These are phyloP conservation scores for Solanum neorickii DNA, from an alignment of 257 asterid genomes.

Conservation along the genomic window DNA sequence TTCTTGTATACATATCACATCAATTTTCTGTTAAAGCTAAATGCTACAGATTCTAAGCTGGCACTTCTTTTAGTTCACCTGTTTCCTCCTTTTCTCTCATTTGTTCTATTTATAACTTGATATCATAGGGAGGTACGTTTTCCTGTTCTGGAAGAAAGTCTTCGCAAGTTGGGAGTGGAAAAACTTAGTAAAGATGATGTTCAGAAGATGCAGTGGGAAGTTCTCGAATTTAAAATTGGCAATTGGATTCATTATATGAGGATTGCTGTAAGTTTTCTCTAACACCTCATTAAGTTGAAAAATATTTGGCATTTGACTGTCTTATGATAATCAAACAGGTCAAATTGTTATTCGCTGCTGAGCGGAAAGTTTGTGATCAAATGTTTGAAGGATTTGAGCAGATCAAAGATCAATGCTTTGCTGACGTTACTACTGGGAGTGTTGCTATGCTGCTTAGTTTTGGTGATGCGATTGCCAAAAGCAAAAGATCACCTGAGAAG, in stretches of 20 bases:
- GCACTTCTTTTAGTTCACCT: not conserved
- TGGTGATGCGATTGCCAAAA: constrained; percentile 97
- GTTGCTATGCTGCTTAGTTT: constrained; percentile 91
- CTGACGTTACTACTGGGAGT: constrained; percentile 85
- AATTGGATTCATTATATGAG: constrained; percentile 99
- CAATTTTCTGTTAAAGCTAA: not conserved
- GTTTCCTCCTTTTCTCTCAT: not conserved
- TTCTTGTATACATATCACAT: not conserved
- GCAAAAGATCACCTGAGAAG: constrained; percentile 99
- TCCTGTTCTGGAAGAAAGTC: constrained; percentile 88
- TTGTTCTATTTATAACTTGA: not conserved
- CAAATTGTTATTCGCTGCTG: constrained; percentile 90
- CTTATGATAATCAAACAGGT: constrained; percentile 47
- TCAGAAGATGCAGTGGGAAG: constrained; percentile 99
- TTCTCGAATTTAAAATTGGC: constrained; percentile 96
- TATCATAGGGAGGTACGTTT: constrained; percentile 73
- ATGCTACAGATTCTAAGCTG: not conserved
- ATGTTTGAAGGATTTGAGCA: constrained; percentile 77
- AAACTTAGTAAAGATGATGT: constrained; percentile 98
- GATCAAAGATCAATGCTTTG: constrained; percentile 88
- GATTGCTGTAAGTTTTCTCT: constrained; percentile 63
- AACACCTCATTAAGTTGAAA: not conserved
- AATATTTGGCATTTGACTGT: not conserved
- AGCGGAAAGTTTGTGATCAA: constrained; percentile 93
- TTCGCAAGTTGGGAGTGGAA: constrained; percentile 93